Evolutionary conservation across 75 land plant species (phyloP).

Genomic region (Selaginella moellendorffii): DNA sequence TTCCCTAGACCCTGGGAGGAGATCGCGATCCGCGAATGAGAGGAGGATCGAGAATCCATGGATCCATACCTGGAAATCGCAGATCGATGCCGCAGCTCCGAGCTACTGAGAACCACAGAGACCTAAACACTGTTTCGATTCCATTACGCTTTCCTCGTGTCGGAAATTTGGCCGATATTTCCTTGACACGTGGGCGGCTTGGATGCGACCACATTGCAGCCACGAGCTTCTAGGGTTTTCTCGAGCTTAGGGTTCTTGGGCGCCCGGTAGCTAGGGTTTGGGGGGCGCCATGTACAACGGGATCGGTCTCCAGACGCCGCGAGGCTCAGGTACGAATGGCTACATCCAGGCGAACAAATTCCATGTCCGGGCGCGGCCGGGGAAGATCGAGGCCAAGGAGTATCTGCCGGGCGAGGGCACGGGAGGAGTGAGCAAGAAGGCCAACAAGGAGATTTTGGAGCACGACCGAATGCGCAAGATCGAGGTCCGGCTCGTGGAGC

Average conservation of each 20-base stretch:
- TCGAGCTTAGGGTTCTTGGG: background rate
- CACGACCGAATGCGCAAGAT: slow-evolving; percentile 87
- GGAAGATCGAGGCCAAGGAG: slow-evolving; percentile 24
- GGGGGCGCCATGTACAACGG: slow-evolving; percentile 78
- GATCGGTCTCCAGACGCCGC: slow-evolving; percentile 77
- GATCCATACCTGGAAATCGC: too few relatives aligned
- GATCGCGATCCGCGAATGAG: background rate
- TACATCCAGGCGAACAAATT: slow-evolving; percentile 90
- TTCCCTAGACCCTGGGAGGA: background rate
- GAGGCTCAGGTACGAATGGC: slow-evolving; percentile 97
- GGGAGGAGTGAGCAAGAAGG: slow-evolving; percentile 57
- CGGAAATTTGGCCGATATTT: too few relatives aligned
- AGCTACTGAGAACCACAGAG: too few relatives aligned
- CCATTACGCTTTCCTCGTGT: too few relatives aligned
- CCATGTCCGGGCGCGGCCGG: slow-evolving; percentile 51
- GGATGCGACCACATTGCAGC: too few relatives aligned
- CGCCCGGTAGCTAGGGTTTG: background rate
- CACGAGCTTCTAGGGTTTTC: too few relatives aligned
- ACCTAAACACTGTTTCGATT: too few relatives aligned
- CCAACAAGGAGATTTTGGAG: slow-evolving; percentile 88
- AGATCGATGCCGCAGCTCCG: too few relatives aligned
- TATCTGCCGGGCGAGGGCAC: slow-evolving; percentile 57
- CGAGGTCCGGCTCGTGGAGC: slow-evolving; percentile 59
- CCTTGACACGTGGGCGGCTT: too few relatives aligned
- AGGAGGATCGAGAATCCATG: background rate